A percentile compares a stretch with the other conserved stretches of the same genome.
Evolutionary conservation across 1,284 basidiomycete genomes (phyloP).

Genomic region (Laetiporus sulphureus): DNA sequence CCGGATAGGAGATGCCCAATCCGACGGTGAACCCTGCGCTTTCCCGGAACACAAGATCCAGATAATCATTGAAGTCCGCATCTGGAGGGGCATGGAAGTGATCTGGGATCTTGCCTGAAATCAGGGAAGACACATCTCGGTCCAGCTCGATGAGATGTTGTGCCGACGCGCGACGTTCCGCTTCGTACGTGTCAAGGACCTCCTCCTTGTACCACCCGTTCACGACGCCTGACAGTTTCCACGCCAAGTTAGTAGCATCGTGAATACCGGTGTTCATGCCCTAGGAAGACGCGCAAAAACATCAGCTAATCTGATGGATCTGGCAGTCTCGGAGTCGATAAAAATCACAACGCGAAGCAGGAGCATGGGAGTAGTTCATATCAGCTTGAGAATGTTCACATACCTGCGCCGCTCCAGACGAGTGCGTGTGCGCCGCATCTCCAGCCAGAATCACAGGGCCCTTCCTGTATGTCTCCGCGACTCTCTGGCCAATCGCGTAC

Average conservation of each 20-base stretch:
- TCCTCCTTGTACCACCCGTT: conserved; percentile 3
- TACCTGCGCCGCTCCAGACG: conserved; percentile 6
- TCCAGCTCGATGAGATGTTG: conserved; percentile 8
- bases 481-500: conserved; percentile 5
- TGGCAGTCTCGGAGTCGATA: not conserved
- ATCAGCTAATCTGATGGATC: not conserved
- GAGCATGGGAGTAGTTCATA: too few relatives aligned
- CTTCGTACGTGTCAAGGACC: conserved; percentile 6
- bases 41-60: not conserved
- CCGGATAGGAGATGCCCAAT: conserved; percentile 5
- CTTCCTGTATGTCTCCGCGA: conserved; percentile 4
- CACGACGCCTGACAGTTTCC: conserved; percentile 8
- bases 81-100: conserved; percentile 4
- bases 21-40: conserved; percentile 6
- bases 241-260: conserved; percentile 9
- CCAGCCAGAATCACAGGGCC: conserved; percentile 5
- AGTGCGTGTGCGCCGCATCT: conserved; percentile 7
- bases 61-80: conserved; percentile 3
- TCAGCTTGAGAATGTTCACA: too few relatives aligned
- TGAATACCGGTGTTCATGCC: conserved; percentile 9
- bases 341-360: too few relatives aligned
- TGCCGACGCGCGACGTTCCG: conserved; percentile 6
- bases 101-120: conserved; percentile 5
- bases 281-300: not conserved
- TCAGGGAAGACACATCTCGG: conserved; percentile 7